Evolutionary conservation across 192 early-diverging fungal species (phyloP).

Genomic region (Cetraspora pellucida): DNA sequence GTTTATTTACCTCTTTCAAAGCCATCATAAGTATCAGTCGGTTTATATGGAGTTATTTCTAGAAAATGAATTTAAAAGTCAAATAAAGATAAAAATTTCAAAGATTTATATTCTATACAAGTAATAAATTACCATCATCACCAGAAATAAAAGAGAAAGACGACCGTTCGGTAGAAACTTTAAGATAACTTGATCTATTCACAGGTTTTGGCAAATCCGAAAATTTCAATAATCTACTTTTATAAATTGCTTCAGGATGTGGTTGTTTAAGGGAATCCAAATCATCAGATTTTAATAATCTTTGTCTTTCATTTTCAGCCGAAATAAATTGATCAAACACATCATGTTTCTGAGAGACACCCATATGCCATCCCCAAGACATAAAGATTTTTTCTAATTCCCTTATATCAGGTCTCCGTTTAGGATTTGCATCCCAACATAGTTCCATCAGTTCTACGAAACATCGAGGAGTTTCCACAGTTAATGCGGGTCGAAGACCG

Average conservation of each 20-base stretch:
- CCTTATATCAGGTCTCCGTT: constrained; percentile 14
- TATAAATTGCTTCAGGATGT: constrained; percentile 9
- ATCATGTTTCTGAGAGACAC: constrained; percentile 8
- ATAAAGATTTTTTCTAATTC: constrained; percentile 23
- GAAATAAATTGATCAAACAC: constrained; percentile 18
- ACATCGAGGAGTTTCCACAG: constrained; percentile 4
- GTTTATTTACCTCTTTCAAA: too few relatives aligned
- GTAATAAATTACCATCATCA: too few relatives aligned
- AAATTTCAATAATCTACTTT: neutral
- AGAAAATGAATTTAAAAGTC: too few relatives aligned
- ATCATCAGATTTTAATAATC: constrained; percentile 9
- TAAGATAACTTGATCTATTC: too few relatives aligned
- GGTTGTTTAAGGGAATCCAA: neutral
- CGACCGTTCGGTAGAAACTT: too few relatives aligned
- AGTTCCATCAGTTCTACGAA: constrained; percentile 8
- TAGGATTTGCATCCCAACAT: constrained; percentile 15
- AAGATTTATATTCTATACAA: too few relatives aligned
- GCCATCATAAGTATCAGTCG: too few relatives aligned
- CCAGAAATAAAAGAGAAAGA: too few relatives aligned
- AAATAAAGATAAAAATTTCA: too few relatives aligned
- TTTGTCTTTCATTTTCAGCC: constrained; percentile 6
- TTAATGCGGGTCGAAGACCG: neutral
- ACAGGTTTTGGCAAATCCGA: neutral
- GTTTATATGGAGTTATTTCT: too few relatives aligned
- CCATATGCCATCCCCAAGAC: constrained; percentile 34